phyloP scores from a whole-genome alignment of 441 rosid genomes.

The Pelargonium exstipulatum region DNA sequence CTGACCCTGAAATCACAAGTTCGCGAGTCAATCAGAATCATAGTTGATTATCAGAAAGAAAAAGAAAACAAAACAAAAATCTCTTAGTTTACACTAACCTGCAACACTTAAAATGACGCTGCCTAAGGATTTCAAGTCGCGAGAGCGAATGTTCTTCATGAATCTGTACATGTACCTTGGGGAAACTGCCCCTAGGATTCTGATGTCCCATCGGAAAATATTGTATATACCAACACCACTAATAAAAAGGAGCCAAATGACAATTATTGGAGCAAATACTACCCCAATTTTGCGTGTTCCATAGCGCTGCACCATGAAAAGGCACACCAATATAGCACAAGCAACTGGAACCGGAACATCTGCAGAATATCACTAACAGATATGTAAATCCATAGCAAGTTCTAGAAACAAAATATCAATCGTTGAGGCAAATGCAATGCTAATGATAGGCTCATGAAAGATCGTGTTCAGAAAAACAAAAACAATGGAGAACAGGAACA shows the following conservation, averaged over 20 bases:
- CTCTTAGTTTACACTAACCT: constrained; percentile 30
- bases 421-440: too few relatives aligned
- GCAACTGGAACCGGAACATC: constrained; percentile 53
- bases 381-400: constrained; percentile 3
- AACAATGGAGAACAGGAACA: too few relatives aligned
- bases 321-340: constrained; percentile 47
- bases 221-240: constrained; percentile 52
- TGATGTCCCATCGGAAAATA: constrained; percentile 28
- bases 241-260: constrained; percentile 47
- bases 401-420: not conserved
- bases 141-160: constrained; percentile 24
- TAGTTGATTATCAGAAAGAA: not conserved
- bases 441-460: too few relatives aligned
- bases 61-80: not conserved
- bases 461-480: too few relatives aligned
- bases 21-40: constrained; percentile 1
- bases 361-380: constrained; percentile 22
- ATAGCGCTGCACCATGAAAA: constrained; percentile 49
- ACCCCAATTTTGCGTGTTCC: constrained; percentile 52
- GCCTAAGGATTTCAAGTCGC: constrained; percentile 43
- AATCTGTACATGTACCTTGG: constrained; percentile 46
- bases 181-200: constrained; percentile 38
- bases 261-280: constrained; percentile 46
- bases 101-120: constrained; percentile 53
- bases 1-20: constrained; percentile 42